Percentiles rank a stretch among this genome's conserved stretches.
Conservation (phyloP, 2,329 filamentous ascomycete species). For the Phaeoacremonium minimum region DNA sequence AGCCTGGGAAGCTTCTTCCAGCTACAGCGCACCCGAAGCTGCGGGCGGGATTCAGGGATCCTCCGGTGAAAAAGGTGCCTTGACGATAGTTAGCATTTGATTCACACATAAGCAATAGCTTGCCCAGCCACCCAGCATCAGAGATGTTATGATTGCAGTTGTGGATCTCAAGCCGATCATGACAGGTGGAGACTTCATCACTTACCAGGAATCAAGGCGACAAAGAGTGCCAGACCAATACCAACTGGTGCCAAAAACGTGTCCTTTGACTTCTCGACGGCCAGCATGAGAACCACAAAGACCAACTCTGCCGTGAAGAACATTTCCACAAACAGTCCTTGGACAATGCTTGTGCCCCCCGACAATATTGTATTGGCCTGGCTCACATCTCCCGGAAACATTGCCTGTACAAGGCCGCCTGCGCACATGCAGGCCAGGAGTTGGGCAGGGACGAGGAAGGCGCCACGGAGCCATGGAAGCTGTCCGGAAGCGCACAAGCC, state of each 20-base stretch:
- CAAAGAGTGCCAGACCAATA: conserved; percentile 62
- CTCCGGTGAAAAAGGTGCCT: conserved; percentile 34
- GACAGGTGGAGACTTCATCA: background rate
- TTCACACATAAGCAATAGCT: too few relatives aligned
- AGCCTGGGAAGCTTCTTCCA: conserved; percentile 24
- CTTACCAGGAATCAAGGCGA: conserved; percentile 34
- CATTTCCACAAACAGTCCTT: conserved; percentile 58
- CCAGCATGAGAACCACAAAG: conserved; percentile 61
- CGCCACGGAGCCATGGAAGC: conserved; percentile 38
- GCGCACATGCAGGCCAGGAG: conserved; percentile 49
- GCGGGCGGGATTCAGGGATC: conserved; percentile 37
- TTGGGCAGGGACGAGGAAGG: conserved; percentile 45
- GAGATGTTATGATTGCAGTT: background rate
- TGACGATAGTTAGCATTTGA: conserved; percentile 13
- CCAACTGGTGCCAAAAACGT: conserved; percentile 64
- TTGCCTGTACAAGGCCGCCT: conserved; percentile 46
- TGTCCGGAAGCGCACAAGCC: conserved; percentile 46
- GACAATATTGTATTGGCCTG: conserved; percentile 43
- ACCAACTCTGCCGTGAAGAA: conserved; percentile 56
- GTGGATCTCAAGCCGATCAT: too few relatives aligned
- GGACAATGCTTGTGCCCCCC: conserved; percentile 36
- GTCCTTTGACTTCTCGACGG: conserved; percentile 61
- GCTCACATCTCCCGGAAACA: conserved; percentile 45
- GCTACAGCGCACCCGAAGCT: conserved; percentile 38
- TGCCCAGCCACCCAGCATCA: too few relatives aligned